phyloP scores from a whole-genome alignment of 345 rosid species.

The Heritiera fomes region DNA sequence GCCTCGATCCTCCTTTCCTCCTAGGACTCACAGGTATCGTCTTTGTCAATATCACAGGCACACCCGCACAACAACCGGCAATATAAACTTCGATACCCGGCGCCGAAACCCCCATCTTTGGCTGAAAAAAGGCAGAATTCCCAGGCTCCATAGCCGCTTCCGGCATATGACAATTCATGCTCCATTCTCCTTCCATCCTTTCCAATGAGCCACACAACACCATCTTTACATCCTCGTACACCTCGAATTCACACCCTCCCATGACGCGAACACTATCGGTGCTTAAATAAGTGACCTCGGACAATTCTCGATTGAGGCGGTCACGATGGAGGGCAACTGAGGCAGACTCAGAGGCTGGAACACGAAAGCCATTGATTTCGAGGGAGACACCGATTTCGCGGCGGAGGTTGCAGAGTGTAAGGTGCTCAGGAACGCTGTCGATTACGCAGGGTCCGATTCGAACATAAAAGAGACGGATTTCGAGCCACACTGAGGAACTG shows the following conservation, averaged over 20 bases:
- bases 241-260: constrained; percentile 84
- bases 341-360: constrained; percentile 63
- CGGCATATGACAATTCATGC: constrained; percentile 70
- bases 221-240: constrained; percentile 52
- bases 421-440: constrained; percentile 63
- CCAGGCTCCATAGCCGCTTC: constrained; percentile 35
- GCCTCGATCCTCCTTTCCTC: constrained; percentile 55
- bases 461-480: constrained; percentile 83
- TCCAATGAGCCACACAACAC: constrained; percentile 79
- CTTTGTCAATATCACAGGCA: constrained; percentile 85
- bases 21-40: constrained; percentile 68
- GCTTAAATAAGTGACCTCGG: constrained; percentile 85
- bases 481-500: constrained; percentile 64
- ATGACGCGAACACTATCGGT: constrained; percentile 79
- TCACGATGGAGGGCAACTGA: constrained; percentile 71
- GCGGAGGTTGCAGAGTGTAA: constrained; percentile 68
- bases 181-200: constrained; percentile 70
- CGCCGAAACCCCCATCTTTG: constrained; percentile 60
- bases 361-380: constrained; percentile 70
- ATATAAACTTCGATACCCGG: constrained; percentile 85
- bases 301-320: constrained; percentile 63
- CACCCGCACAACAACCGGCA: constrained; percentile 83
- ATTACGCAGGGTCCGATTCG: constrained; percentile 64
- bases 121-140: constrained; percentile 55
- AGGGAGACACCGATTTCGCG: constrained; percentile 75